Conservation (phyloP, 495 filamentous ascomycete species). For the Chaetomidium leptoderma region DNA sequence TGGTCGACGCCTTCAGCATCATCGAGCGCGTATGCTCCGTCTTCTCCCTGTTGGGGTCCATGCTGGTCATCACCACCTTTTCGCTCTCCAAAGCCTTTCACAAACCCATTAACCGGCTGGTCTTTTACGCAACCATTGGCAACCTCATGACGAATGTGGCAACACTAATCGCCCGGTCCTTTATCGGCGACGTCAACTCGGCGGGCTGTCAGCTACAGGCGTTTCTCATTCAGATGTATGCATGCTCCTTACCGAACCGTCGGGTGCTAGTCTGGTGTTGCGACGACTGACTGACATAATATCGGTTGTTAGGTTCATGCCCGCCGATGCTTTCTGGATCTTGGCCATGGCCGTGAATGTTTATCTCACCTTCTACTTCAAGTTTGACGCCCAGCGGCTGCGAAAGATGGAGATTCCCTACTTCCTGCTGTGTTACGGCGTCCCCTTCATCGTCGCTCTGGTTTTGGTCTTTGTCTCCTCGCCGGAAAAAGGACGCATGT, state of each 20-base stretch:
- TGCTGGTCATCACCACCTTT: slow-evolving; percentile 73
- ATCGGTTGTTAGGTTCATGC: slow-evolving; percentile 62
- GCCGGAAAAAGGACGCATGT: slow-evolving; percentile 50
- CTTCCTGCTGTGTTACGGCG: slow-evolving; percentile 66
- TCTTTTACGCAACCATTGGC: slow-evolving; percentile 81
- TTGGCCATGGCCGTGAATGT: slow-evolving; percentile 87
- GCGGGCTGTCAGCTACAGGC: slow-evolving; percentile 70
- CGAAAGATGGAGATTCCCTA: slow-evolving; percentile 70
- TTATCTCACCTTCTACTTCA: slow-evolving; percentile 77
- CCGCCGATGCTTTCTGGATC: slow-evolving; percentile 75
- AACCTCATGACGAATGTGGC: slow-evolving; percentile 79
- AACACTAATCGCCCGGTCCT: slow-evolving; percentile 63
- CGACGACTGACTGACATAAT: background rate
- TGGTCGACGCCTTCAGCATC: slow-evolving; percentile 47
- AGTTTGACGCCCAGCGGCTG: slow-evolving; percentile 63
- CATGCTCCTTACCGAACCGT: background rate
- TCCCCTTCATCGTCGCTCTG: slow-evolving; percentile 67
- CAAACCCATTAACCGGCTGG: slow-evolving; percentile 80
- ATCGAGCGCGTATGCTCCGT: slow-evolving; percentile 65
- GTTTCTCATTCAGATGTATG: slow-evolving; percentile 68
- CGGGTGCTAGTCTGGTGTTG: background rate
- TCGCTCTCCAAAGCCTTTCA: slow-evolving; percentile 52
- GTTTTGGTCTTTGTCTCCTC: slow-evolving; percentile 60
- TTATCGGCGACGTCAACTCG: slow-evolving; percentile 43
- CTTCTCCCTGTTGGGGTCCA: slow-evolving; percentile 66